Evolutionary conservation across 140 eudicot genomes (phyloP).

Genomic region (Erigeron philadelphicus): DNA sequence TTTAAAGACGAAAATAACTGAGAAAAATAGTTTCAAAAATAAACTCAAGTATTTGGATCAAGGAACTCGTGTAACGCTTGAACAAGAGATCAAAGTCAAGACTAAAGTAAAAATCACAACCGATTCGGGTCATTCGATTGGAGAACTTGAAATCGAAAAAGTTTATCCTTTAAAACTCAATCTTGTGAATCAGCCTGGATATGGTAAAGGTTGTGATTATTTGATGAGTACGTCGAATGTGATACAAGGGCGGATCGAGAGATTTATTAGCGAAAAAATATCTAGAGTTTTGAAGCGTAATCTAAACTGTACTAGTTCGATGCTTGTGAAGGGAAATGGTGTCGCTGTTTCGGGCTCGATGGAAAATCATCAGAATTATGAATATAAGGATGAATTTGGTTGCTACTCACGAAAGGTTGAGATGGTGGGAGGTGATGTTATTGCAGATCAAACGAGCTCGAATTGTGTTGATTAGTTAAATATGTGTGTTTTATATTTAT

Average conservation of each 20-base stretch:
- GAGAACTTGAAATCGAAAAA: constrained; percentile 20
- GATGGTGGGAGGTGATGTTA: constrained; percentile 38
- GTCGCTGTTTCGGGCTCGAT: constrained; percentile 48
- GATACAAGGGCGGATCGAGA: constrained; percentile 35
- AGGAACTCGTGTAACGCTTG: constrained; percentile 40
- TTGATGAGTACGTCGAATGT: constrained; percentile 34
- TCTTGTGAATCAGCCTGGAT: constrained; percentile 23
- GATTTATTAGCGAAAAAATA: constrained; percentile 9
- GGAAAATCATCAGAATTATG: constrained; percentile 37
- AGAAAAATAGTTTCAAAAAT: constrained; percentile 39
- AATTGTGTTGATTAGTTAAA: not conserved
- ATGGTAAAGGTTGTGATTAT: constrained; percentile 20
- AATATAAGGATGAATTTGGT: constrained; percentile 29
- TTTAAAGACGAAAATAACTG: constrained; percentile 31
- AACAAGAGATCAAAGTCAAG: constrained; percentile 38
- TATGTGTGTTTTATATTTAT: no score
- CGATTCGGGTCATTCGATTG: constrained; percentile 20
- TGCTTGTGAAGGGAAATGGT: constrained; percentile 44
- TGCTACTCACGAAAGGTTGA: constrained; percentile 45
- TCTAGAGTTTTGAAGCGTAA: constrained; percentile 23
- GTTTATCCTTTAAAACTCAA: constrained; percentile 35
- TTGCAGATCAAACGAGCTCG: constrained; percentile 23
- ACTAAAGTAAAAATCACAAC: constrained; percentile 25
- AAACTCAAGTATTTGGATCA: constrained; percentile 27
- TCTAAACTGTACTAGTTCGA: constrained; percentile 48